Base-by-base conservation (phyloP, 768 basidiomycete species). In the Tephrocybe sp. region DNA sequence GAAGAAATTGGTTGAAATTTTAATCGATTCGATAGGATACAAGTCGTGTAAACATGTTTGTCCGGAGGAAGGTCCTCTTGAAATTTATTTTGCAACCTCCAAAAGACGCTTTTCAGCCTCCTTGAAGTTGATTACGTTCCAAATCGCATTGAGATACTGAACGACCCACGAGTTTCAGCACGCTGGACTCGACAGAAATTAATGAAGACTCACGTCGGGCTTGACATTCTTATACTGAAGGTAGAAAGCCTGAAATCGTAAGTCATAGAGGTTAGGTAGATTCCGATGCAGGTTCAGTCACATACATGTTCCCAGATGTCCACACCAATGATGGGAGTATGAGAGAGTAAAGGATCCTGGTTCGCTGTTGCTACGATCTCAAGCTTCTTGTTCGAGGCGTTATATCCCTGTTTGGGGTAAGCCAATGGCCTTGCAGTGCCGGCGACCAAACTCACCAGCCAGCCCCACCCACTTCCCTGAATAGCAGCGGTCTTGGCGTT, bases 401-500 rank as follows among this genome's bases (percentile, higher is more conserved):
- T 86, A 64, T 80, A 89, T 24, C 89, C 92, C 88, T 90, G 54
- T 38, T n/a, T 21, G n/a, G 6, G n/a, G 18, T 38, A 18, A 38
- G 37, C n/a, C n/a, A n/a, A n/a, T n/a, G n/a, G n/a, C n/a, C n/a
- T n/a, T n/a, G n/a, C n/a, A n/a, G n/a, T n/a, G n/a, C n/a, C n/a
- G n/a, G n/a, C n/a, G n/a, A n/a, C n/a, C n/a, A n/a, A 29, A 72
- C 77, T 53, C 57, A 86, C 92, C 51, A 99, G 78, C 97, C 97
- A 99, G 38, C 94, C 95, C 97, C 97, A 99, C 2, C 97, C 97
- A 57, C 89, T 92, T 22, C 97, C 97, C 69, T 99, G 97, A 47
- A 99, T 88, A 45, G 79, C 93, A 25, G 88, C 92, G 19, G 95
- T 95, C 54, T 78, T 79, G 21, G 93, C 70, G 69, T 95, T 97